A percentile compares a stretch with the other conserved stretches of the same genome.
Evolutionary conservation across 306 rosid genomes (phyloP).

Genomic region (Gillenia trifoliata): DNA sequence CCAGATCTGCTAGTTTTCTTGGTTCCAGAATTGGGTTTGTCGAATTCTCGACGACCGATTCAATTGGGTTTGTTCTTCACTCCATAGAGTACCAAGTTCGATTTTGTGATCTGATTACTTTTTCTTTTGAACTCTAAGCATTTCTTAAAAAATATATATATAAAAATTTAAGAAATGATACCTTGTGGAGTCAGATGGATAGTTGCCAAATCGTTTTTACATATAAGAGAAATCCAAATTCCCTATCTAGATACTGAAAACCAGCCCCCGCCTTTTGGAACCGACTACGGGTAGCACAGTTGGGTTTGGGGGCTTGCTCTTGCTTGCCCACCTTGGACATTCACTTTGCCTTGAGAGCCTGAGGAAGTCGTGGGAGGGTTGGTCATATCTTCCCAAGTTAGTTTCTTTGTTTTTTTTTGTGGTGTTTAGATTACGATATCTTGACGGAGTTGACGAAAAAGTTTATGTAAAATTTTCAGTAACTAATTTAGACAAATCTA

Average conservation of each 20-base stretch:
- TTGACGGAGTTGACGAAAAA: background rate
- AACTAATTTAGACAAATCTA: background rate
- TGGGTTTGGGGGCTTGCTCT: background rate
- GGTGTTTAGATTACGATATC: background rate
- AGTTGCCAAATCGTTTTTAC: background rate
- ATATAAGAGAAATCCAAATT: background rate
- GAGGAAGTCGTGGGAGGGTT: background rate
- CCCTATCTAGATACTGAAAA: background rate
- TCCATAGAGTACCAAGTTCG: background rate
- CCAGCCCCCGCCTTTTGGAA: background rate
- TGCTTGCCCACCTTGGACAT: background rate
- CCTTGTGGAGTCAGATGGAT: background rate
- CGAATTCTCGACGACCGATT: background rate
- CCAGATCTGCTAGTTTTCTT: slow-evolving; percentile 11
- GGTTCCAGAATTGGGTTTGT: background rate
- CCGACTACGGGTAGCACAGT: background rate
- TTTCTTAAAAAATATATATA: no score
- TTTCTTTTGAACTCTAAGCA: no score
- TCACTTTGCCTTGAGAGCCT: background rate
- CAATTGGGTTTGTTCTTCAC: background rate
- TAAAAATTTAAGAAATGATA: no score
- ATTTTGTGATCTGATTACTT: background rate
- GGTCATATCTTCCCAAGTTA: background rate
- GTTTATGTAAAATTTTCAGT: background rate
- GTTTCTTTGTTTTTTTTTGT: background rate